Evolutionary conservation across 2,329 filamentous ascomycete genomes (phyloP), one percentile per base, ranked within the genome.

Genomic region (Trichoderma koningiopsis): DNA sequence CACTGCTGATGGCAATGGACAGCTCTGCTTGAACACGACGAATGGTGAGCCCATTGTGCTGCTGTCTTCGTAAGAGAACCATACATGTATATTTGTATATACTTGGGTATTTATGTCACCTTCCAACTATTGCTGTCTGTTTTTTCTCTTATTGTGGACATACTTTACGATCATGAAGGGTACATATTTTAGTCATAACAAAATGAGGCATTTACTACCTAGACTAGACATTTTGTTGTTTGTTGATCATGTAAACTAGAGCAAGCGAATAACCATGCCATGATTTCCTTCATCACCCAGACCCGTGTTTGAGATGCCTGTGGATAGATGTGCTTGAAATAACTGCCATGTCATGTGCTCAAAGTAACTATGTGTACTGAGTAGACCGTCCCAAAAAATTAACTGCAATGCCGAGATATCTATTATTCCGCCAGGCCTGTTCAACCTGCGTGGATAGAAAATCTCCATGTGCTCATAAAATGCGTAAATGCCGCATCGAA

Each of bases 11-110:
- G 76, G 76, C 5, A 77, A 73, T 33, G 83, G 83, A 8, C 76
- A 79, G 55, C 72, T 84, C 24, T 84, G 83, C 69, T 73, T 83
- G 5, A 77, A 71, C 3, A 75, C 83, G 22, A 75, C 71, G n/a
- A 80, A 81, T 49, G 83, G 83, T 8, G 77, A 81, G 62, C 83
- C 83, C 0, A 77, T 83, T 31, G 80, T 84, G 3, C 74, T 84
- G 33, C 31, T 71, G n/a, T 68, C 68, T 22, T 68, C 56, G 13
- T 70, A n/a, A n/a, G n/a, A n/a, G n/a, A n/a, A n/a, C n/a, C n/a
- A n/a, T n/a, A n/a, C n/a, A n/a, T n/a, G n/a, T n/a, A n/a, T n/a
- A n/a, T n/a, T n/a, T n/a, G n/a, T n/a, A n/a, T n/a, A n/a, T n/a
- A n/a, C n/a, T n/a, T n/a, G n/a, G n/a, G n/a, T n/a, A n/a, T n/a